Percentiles rank a stretch among this genome's conserved stretches.
Conservation (phyloP, 495 filamentous ascomycete genomes). For the Penicillium cataractarum region DNA sequence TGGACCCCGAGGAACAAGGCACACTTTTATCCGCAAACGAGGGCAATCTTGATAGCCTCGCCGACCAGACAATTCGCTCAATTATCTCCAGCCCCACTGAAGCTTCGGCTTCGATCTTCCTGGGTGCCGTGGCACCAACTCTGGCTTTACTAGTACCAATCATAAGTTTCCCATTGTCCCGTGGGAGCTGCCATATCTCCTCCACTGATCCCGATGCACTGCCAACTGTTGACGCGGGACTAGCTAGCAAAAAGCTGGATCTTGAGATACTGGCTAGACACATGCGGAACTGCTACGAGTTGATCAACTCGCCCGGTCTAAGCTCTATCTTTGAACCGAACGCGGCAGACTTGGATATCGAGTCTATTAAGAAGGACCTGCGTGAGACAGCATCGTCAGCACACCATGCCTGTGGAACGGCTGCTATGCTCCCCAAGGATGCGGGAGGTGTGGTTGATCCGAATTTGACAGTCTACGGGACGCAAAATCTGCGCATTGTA, state of each 20-base stretch:
- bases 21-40: background rate
- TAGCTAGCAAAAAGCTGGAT: slow-evolving; percentile 37
- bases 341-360: slow-evolving; percentile 1
- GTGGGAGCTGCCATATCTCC: slow-evolving; percentile 38
- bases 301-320: background rate
- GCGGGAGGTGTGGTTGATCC: slow-evolving; percentile 57
- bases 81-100: slow-evolving; percentile 20
- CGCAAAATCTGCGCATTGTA: slow-evolving; percentile 53
- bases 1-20: slow-evolving; percentile 14
- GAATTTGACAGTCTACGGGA: slow-evolving; percentile 50
- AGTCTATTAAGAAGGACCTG: slow-evolving; percentile 11
- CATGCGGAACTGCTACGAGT: slow-evolving; percentile 14
- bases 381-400: slow-evolving; percentile 8
- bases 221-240: slow-evolving; percentile 36
- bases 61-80: slow-evolving; percentile 7
- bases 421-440: slow-evolving; percentile 40
- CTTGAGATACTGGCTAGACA: slow-evolving; percentile 34
- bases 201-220: slow-evolving; percentile 32
- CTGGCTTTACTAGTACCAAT: slow-evolving; percentile 22
- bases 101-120: slow-evolving; percentile 12
- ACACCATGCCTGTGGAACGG: slow-evolving; percentile 25
- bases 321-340: slow-evolving; percentile 11
- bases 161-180: slow-evolving; percentile 37
- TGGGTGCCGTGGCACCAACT: slow-evolving; percentile 6
- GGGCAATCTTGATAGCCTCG: background rate